phyloP scores from a whole-genome alignment of 225 moss, liverwort and hornwort species.

The Asterella californica region DNA sequence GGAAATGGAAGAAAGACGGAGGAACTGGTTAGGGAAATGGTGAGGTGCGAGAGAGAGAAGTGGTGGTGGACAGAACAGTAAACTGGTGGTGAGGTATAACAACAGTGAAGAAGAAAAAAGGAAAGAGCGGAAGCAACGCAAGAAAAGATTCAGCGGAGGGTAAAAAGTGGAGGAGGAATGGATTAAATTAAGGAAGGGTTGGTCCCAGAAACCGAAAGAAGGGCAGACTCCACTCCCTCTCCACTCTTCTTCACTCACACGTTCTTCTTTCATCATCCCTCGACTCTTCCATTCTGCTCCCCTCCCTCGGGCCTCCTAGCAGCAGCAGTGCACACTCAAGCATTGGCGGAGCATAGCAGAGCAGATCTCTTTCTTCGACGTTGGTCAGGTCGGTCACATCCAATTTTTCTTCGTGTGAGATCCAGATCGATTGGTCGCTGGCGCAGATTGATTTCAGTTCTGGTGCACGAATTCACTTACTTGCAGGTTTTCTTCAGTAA shows the following conservation, averaged over 20 bases:
- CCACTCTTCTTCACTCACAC: slow-evolving; percentile 25
- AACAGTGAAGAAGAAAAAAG: not conserved
- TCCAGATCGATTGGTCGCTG: slow-evolving; percentile 22
- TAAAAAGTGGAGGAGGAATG: slow-evolving; percentile 8
- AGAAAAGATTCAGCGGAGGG: slow-evolving; percentile 6
- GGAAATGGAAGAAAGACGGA: not conserved
- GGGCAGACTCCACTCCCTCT: slow-evolving; percentile 15
- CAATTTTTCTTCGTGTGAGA: slow-evolving; percentile 15
- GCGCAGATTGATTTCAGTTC: slow-evolving; percentile 17
- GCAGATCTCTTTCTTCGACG: slow-evolving; percentile 13
- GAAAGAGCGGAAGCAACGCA: not conserved
- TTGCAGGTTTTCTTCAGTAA: slow-evolving; percentile 11
- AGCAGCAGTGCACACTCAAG: not conserved
- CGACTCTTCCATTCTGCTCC: slow-evolving; percentile 24
- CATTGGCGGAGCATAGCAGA: slow-evolving; percentile 17
- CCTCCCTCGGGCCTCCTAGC: not conserved
- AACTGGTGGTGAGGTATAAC: not conserved
- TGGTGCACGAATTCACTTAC: slow-evolving; percentile 13
- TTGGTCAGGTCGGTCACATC: not conserved
- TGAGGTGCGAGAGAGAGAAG: not conserved
- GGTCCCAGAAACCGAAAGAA: slow-evolving; percentile 19
- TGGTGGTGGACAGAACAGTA: slow-evolving; percentile 4
- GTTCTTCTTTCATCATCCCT: slow-evolving; percentile 25
- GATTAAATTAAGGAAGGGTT: slow-evolving; percentile 17
- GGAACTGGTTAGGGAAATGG: not conserved